A percentile compares a stretch with the other conserved stretches of the same genome.
Conservation (phyloP, 2,329 filamentous ascomycete species). For the Fusarium graminum region DNA sequence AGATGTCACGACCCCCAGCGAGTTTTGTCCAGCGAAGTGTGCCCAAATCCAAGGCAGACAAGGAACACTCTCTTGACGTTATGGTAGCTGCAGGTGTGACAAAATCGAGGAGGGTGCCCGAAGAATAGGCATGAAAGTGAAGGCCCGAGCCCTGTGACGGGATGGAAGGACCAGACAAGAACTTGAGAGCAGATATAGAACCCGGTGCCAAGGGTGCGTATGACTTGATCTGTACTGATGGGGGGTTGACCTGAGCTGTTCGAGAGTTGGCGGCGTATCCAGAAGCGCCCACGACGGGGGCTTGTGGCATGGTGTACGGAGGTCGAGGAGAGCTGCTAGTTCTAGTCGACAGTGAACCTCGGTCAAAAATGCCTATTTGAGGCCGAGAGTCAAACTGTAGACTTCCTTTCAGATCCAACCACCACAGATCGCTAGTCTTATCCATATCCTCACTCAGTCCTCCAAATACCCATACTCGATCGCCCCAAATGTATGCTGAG, state of each 20-base stretch:
- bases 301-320: slow-evolving; percentile 63
- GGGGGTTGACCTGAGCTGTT: slow-evolving; percentile 74
- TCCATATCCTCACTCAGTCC: slow-evolving; percentile 97
- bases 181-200: slow-evolving; percentile 89
- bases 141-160: slow-evolving; percentile 91
- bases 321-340: slow-evolving; percentile 65
- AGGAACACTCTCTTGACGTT: slow-evolving; percentile 85
- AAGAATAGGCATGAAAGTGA: slow-evolving; percentile 96
- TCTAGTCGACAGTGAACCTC: slow-evolving; percentile 57
- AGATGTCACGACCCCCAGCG: slow-evolving; percentile 93
- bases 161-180: slow-evolving; percentile 82
- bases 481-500: slow-evolving; percentile 91
- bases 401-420: slow-evolving; percentile 92
- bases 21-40: slow-evolving; percentile 94
- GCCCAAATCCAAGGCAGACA: slow-evolving; percentile 89
- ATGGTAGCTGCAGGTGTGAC: slow-evolving; percentile 92
- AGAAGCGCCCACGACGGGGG: slow-evolving; percentile 68
- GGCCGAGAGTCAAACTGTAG: slow-evolving; percentile 84
- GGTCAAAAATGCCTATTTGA: slow-evolving; percentile 66
- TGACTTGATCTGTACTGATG: slow-evolving; percentile 73
- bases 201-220: slow-evolving; percentile 91
- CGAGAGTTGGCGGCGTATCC: slow-evolving; percentile 77
- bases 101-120: slow-evolving; percentile 92
- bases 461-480: slow-evolving; percentile 95
- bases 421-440: slow-evolving; percentile 95